These are phyloP conservation scores for Phlyctochytrium arcticum DNA, from an alignment of 192 early-diverging fungal genomes.

Conservation along the genomic window DNA sequence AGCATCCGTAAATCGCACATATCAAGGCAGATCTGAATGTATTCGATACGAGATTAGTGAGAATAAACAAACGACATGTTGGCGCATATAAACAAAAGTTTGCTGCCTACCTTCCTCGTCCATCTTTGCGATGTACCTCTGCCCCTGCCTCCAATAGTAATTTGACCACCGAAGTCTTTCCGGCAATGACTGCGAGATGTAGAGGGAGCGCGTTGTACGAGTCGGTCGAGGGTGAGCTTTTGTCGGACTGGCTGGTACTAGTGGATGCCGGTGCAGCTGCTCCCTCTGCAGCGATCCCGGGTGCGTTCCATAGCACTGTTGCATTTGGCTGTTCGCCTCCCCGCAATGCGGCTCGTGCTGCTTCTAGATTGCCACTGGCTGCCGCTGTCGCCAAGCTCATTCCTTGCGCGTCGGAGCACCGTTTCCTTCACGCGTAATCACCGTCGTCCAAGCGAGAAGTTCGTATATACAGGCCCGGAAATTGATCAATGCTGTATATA, in stretches of 20 bases:
- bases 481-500: too few relatives aligned
- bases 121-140: constrained; percentile 54
- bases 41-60: background rate
- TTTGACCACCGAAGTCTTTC: constrained; percentile 53
- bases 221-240: too few relatives aligned
- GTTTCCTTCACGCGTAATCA: too few relatives aligned
- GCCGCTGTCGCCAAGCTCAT: background rate
- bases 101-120: constrained; percentile 52
- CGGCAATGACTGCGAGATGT: constrained; percentile 56
- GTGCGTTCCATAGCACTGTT: background rate
- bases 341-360: background rate
- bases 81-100: background rate
- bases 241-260: too few relatives aligned
- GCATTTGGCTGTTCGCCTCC: background rate
- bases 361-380: background rate
- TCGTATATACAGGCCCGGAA: too few relatives aligned
- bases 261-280: too few relatives aligned
- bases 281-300: too few relatives aligned
- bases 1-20: constrained; percentile 56
- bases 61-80: background rate
- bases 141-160: constrained; percentile 53
- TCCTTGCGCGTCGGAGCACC: too few relatives aligned
- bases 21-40: constrained; percentile 54
- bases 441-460: too few relatives aligned
- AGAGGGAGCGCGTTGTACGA: constrained; percentile 40